Evolutionary conservation across 257 asterid species (phyloP).

Genomic region (Ligustrum vulgare): DNA sequence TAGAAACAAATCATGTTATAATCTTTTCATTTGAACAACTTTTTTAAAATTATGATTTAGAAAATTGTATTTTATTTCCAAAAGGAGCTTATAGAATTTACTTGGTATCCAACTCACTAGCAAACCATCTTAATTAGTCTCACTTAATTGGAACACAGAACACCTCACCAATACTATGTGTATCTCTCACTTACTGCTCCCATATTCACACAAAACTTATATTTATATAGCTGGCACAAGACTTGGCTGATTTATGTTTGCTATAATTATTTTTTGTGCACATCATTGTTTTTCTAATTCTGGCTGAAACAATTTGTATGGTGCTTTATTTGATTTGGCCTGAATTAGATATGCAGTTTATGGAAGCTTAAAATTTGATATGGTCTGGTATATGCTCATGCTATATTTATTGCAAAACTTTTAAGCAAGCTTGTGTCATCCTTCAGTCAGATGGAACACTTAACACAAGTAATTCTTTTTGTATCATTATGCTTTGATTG

Average conservation of each 20-base stretch:
- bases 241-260: no score
- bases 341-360: conserved; percentile 17
- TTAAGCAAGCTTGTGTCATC: conserved; percentile 62
- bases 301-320: no score
- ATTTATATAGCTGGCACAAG: background rate
- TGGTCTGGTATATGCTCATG: background rate
- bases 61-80: background rate
- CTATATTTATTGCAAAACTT: conserved; percentile 43
- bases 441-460: no score
- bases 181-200: background rate
- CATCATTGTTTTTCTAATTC: no score
- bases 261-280: no score
- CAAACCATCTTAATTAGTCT: background rate
- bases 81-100: background rate
- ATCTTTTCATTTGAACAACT: no score
- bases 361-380: conserved; percentile 12
- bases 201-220: background rate
- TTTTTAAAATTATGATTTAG: no score
- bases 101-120: background rate
- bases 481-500: no score
- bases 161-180: no score
- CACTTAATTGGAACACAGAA: background rate
- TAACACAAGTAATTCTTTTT: no score
- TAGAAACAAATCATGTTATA: no score
- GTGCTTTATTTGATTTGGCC: no score